A percentile compares a stretch with the other conserved stretches of the same genome.
Conservation (phyloP, 1,284 basidiomycete genomes). For the Phylloporus sp. region DNA sequence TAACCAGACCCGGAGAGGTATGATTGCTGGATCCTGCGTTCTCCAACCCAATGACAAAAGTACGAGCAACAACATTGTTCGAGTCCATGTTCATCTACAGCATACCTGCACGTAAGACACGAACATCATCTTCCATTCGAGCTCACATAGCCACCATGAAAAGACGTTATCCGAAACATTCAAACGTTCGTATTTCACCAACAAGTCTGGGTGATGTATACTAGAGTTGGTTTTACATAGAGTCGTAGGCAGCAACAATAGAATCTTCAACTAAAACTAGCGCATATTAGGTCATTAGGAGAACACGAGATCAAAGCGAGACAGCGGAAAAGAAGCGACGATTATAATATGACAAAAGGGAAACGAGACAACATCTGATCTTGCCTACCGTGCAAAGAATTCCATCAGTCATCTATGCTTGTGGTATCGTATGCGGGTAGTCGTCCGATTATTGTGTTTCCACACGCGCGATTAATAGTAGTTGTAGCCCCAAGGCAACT, state of each 20-base stretch:
- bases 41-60: no score
- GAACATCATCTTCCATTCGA: no score
- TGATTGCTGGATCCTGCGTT: no score
- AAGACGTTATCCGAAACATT: no score
- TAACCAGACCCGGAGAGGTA: no score
- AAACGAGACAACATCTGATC: slow-evolving; percentile 11
- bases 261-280: not conserved
- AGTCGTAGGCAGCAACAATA: not conserved
- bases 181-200: not conserved
- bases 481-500: slow-evolving; percentile 34
- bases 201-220: not conserved
- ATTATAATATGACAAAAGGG: not conserved
- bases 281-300: slow-evolving; percentile 23
- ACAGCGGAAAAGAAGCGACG: slow-evolving; percentile 5
- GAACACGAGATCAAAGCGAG: slow-evolving; percentile 16
- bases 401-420: slow-evolving; percentile 24
- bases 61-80: no score
- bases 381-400: slow-evolving; percentile 7
- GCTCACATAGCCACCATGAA: no score
- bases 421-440: slow-evolving; percentile 33
- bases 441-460: slow-evolving; percentile 19
- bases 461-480: slow-evolving; percentile 30
- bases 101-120: no score
- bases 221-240: not conserved
- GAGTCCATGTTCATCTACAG: no score